These are phyloP conservation scores for Paramyrothecium sp. DNA, from an alignment of 2,329 filamentous ascomycete species.

Conservation along the genomic window DNA sequence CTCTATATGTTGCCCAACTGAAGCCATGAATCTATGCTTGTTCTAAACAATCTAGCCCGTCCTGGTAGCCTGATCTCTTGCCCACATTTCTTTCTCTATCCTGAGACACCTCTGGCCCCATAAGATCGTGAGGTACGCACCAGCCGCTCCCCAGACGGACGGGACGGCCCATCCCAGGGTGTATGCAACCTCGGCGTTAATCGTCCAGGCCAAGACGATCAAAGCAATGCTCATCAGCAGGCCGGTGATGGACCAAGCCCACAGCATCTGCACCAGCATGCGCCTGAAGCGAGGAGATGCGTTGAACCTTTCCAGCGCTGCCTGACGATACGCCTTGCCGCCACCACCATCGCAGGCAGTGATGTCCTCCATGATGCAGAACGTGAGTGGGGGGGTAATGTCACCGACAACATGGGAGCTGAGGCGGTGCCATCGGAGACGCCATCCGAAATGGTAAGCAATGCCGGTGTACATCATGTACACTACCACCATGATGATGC, in stretches of 20 bases:
- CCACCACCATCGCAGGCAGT: conserved; percentile 60
- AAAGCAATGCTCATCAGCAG: conserved; percentile 14
- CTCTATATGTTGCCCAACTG: too few relatives aligned
- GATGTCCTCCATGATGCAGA: conserved; percentile 60
- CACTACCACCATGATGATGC: conserved; percentile 35
- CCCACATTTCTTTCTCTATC: conserved; percentile 11
- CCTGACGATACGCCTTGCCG: conserved; percentile 15
- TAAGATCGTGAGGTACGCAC: conserved; percentile 8
- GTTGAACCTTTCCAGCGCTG: conserved; percentile 18
- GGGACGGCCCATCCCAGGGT: conserved; percentile 9
- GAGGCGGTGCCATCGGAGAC: conserved; percentile 34
- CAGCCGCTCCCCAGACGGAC: conserved; percentile 7
- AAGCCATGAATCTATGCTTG: too few relatives aligned
- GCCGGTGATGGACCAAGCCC: conserved; percentile 20
- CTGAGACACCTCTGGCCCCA: conserved; percentile 8
- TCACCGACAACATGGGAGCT: conserved; percentile 55
- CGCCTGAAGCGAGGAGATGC: conserved; percentile 19
- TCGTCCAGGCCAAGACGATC: conserved; percentile 8
- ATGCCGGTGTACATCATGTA: conserved; percentile 28
- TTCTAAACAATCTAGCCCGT: too few relatives aligned
- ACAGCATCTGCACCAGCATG: conserved; percentile 18
- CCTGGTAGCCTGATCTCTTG: conserved; percentile 1
- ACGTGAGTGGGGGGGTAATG: conserved; percentile 51
- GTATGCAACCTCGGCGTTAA: conserved; percentile 10
- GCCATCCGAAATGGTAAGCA: conserved; percentile 7